These are phyloP conservation scores for Diplodia seriata DNA, from an alignment of 2,329 filamentous ascomycete species.

Conservation along the genomic window DNA sequence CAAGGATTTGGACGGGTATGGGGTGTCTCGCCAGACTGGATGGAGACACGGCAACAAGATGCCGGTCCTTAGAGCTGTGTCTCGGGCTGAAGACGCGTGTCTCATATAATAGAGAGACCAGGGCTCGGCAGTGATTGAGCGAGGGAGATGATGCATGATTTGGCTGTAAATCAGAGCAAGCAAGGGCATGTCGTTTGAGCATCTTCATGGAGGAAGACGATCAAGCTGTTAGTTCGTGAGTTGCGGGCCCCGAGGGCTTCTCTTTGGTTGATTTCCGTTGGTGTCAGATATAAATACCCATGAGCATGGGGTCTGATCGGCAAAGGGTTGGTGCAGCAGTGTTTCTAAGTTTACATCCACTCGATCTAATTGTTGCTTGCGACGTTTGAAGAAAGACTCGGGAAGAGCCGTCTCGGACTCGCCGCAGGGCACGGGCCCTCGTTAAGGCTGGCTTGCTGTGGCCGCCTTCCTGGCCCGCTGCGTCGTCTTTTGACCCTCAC, in stretches of 20 bases:
- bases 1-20: background rate
- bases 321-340: conserved; percentile 13
- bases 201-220: background rate
- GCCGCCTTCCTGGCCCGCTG: conserved; percentile 1
- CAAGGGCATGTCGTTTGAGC: background rate
- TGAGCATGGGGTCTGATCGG: conserved; percentile 14
- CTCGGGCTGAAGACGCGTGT: background rate
- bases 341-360: conserved; percentile 21
- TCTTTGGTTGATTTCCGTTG: background rate
- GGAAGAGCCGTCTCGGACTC: conserved; percentile 5
- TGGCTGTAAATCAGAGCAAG: background rate
- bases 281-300: background rate
- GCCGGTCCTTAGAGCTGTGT: background rate
- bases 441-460: background rate
- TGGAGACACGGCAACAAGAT: background rate
- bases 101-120: background rate
- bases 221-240: background rate
- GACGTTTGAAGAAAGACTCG: conserved; percentile 14
- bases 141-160: background rate
- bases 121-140: background rate
- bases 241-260: background rate
- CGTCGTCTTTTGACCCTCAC: conserved; percentile 13
- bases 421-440: conserved; percentile 6
- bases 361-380: conserved; percentile 19
- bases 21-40: background rate